phyloP scores from a whole-genome alignment of 305 asterid genomes.

The Solanum hybrid region DNA sequence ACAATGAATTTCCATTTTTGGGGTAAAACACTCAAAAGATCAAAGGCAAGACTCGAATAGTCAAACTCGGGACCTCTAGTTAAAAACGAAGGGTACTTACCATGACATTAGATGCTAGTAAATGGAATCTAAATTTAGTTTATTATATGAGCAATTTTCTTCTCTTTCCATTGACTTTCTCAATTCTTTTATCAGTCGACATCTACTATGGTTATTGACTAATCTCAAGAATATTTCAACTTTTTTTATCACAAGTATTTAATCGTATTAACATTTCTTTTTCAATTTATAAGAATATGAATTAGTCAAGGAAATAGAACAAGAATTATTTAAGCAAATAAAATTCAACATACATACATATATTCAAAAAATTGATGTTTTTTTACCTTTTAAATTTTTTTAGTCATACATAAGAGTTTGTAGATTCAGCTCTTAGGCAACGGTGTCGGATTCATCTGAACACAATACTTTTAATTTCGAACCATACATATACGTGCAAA shows the following conservation, averaged over 20 bases:
- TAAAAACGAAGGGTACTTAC: not conserved
- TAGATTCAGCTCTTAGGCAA: not conserved
- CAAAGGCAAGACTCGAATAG: not conserved
- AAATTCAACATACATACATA: not conserved
- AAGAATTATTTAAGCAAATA: not conserved
- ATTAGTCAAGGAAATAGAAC: not conserved
- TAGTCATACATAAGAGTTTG: not conserved
- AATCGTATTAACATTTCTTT: not conserved
- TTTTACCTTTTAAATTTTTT: rapidly evolving
- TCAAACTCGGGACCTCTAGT: not conserved
- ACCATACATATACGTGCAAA: not conserved
- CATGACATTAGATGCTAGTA: not conserved
- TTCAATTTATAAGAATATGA: not conserved
- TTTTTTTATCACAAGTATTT: not conserved
- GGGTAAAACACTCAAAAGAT: not conserved
- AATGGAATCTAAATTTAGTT: not conserved
- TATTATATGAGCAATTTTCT: not conserved
- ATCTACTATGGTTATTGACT: not conserved
- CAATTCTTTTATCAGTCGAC: not conserved
- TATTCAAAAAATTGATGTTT: not conserved
- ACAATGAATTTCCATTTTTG: not conserved
- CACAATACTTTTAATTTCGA: not conserved
- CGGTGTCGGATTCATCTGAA: not conserved
- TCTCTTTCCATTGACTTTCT: not conserved
- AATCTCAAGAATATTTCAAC: not conserved